Percentiles rank a stretch among this genome's conserved stretches.
These are phyloP conservation scores for Lepidium sativum DNA, from an alignment of 345 rosid species.

Conservation along the genomic window DNA sequence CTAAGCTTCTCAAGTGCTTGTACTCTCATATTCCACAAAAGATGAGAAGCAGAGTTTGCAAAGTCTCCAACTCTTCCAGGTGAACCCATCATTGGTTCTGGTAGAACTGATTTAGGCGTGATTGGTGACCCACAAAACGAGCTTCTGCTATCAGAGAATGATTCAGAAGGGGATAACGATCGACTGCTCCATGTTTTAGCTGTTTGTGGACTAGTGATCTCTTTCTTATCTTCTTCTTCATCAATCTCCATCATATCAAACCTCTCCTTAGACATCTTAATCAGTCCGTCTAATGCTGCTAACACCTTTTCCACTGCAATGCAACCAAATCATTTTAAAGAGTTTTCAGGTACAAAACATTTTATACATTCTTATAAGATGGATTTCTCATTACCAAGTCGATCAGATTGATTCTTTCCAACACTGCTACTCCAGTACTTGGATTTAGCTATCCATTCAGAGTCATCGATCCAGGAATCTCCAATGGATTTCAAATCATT, in stretches of 20 bases:
- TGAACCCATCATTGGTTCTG: conserved; percentile 23
- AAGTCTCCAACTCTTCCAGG: conserved; percentile 20
- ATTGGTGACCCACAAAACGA: conserved; percentile 33
- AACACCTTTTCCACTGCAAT: conserved; percentile 46
- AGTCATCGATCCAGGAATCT: conserved; percentile 52
- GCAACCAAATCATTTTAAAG: not conserved
- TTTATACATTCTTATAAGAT: not conserved
- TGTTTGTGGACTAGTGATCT: conserved; percentile 1
- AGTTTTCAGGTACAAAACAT: not conserved
- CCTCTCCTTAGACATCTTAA: conserved; percentile 41
- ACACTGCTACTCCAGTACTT: conserved; percentile 30
- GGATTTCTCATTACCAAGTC: conserved; percentile 30
- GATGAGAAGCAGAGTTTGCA: conserved; percentile 32
- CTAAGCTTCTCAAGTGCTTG: conserved; percentile 67
- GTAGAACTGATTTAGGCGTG: conserved; percentile 40
- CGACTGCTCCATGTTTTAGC: conserved; percentile 18
- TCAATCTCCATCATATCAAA: conserved; percentile 59
- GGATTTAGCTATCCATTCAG: conserved; percentile 43
- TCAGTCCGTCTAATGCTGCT: conserved; percentile 52
- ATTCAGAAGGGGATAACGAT: conserved; percentile 18
- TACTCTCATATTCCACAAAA: conserved; percentile 42
- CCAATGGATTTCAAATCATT: conserved; percentile 48
- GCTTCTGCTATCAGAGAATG: conserved; percentile 33
- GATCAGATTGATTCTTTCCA: conserved; percentile 35
- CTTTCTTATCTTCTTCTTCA: conserved; percentile 32